A percentile compares a stretch with the other conserved stretches of the same genome.
These are phyloP conservation scores for Tylopilus vinaceipallidus DNA, from an alignment of 768 basidiomycete genomes.

Conservation along the genomic window DNA sequence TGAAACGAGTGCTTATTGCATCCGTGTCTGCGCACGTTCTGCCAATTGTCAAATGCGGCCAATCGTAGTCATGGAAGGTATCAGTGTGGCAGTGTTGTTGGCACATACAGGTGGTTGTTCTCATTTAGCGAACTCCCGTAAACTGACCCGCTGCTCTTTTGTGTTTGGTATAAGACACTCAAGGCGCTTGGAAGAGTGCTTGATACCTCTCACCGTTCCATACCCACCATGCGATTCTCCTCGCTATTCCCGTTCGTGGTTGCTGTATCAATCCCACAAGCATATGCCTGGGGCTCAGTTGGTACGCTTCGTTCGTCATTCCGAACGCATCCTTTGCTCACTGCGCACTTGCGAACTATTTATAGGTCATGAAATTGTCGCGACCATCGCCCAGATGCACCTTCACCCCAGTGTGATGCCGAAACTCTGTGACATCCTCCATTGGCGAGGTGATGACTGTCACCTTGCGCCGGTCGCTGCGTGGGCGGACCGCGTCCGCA, in stretches of 20 bases:
- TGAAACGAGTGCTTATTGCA: too few species aligned
- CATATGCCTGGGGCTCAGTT: constrained; percentile 41
- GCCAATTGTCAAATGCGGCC: neutral
- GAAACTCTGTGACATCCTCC: constrained; percentile 69
- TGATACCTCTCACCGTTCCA: constrained; percentile 4
- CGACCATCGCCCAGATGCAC: constrained; percentile 92
- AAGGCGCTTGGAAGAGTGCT: neutral
- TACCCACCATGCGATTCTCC: constrained; percentile 23
- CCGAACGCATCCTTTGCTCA: neutral
- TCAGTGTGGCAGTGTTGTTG: constrained; percentile 9
- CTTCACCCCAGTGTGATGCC: constrained; percentile 70
- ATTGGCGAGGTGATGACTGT: constrained; percentile 47
- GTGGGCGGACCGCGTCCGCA: constrained; percentile 82
- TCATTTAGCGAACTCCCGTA: constrained; percentile 13
- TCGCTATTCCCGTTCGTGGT: constrained; percentile 13
- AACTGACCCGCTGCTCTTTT: neutral
- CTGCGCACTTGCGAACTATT: neutral
- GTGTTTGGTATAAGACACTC: constrained; percentile 4
- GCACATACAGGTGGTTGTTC: neutral
- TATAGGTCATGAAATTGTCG: constrained; percentile 86
- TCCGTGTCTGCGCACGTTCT: too few species aligned
- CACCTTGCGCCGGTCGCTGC: constrained; percentile 80
- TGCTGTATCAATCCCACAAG: constrained; percentile 24
- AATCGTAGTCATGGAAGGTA: neutral
- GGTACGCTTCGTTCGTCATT: constrained; percentile 21